These are phyloP conservation scores for Aspergillus alliaceus DNA, from an alignment of 2,329 filamentous ascomycete genomes.

Conservation along the genomic window DNA sequence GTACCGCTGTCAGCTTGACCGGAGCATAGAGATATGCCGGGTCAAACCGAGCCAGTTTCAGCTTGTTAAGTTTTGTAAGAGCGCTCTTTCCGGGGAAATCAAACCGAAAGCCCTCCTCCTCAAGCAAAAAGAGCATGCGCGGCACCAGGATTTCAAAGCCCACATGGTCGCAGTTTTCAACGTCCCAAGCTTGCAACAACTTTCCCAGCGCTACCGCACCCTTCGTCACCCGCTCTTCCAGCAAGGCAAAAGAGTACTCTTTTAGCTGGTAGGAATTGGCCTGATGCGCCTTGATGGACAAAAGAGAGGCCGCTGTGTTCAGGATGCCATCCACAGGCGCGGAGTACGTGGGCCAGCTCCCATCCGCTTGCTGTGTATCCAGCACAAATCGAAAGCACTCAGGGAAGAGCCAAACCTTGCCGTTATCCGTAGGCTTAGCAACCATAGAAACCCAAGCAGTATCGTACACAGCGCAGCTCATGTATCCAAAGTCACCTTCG, in stretches of 20 bases:
- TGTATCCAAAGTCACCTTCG: not conserved
- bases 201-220: no score
- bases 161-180: slow-evolving; percentile 26
- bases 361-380: slow-evolving; percentile 22
- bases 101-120: slow-evolving; percentile 26
- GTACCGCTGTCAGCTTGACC: slow-evolving; percentile 27
- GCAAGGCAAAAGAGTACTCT: no score
- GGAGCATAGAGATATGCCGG: slow-evolving; percentile 29
- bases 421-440: slow-evolving; percentile 10
- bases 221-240: no score
- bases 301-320: slow-evolving; percentile 33
- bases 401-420: slow-evolving; percentile 34
- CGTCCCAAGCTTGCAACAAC: slow-evolving; percentile 27
- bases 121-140: slow-evolving; percentile 30
- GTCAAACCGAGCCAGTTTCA: slow-evolving; percentile 27
- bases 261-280: not conserved
- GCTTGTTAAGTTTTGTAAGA: slow-evolving; percentile 20
- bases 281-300: slow-evolving; percentile 25
- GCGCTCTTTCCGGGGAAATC: slow-evolving; percentile 23
- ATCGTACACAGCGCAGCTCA: slow-evolving; percentile 23
- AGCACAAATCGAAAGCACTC: slow-evolving; percentile 32
- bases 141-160: slow-evolving; percentile 40
- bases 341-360: slow-evolving; percentile 25
- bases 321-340: slow-evolving; percentile 36
- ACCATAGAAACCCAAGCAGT: slow-evolving; percentile 38